Percentiles rank a stretch among this genome's conserved stretches.
phyloP scores from a whole-genome alignment of 352 stramenopile genomes.

The Pythium myriotylum region DNA sequence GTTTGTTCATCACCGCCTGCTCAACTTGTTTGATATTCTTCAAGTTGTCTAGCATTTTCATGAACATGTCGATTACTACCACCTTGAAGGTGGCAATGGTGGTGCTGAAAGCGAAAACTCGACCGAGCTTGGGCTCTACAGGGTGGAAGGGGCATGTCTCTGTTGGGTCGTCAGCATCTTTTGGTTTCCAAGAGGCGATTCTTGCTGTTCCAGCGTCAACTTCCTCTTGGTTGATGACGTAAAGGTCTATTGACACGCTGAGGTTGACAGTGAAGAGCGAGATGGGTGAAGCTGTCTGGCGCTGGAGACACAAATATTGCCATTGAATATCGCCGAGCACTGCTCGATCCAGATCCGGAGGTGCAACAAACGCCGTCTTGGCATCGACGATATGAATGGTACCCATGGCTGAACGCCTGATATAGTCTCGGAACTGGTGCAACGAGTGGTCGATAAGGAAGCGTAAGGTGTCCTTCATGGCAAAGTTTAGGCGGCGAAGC shows the following conservation, averaged over 20 bases:
- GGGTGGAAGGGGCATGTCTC: slow-evolving; percentile 60
- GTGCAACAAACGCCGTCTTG: slow-evolving; percentile 68
- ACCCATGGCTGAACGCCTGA: slow-evolving; percentile 52
- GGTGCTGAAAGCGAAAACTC: slow-evolving; percentile 73
- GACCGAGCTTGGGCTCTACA: slow-evolving; percentile 45
- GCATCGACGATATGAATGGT: slow-evolving; percentile 75
- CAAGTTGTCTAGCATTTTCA: slow-evolving; percentile 80
- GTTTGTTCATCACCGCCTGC: slow-evolving; percentile 92
- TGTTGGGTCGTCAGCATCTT: slow-evolving; percentile 67
- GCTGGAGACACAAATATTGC: slow-evolving; percentile 78
- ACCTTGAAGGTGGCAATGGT: slow-evolving; percentile 61
- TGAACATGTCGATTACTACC: slow-evolving; percentile 66
- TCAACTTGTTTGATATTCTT: slow-evolving; percentile 90
- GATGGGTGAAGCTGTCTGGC: slow-evolving; percentile 54
- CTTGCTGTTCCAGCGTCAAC: slow-evolving; percentile 52
- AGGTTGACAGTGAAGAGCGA: slow-evolving; percentile 79
- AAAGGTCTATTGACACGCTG: slow-evolving; percentile 65
- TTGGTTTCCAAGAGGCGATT: slow-evolving; percentile 61
- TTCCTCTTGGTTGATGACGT: slow-evolving; percentile 80
- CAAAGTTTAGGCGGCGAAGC: slow-evolving; percentile 74
- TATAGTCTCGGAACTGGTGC: slow-evolving; percentile 72
- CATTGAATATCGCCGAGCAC: slow-evolving; percentile 75
- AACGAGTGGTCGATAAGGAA: slow-evolving; percentile 76
- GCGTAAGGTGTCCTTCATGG: slow-evolving; percentile 83
- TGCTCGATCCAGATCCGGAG: slow-evolving; percentile 61